Evolutionary conservation across 164 flowering plant genomes (phyloP), one percentile per base, ranked within the genome.

Genomic region (Magnolia sinica): DNA sequence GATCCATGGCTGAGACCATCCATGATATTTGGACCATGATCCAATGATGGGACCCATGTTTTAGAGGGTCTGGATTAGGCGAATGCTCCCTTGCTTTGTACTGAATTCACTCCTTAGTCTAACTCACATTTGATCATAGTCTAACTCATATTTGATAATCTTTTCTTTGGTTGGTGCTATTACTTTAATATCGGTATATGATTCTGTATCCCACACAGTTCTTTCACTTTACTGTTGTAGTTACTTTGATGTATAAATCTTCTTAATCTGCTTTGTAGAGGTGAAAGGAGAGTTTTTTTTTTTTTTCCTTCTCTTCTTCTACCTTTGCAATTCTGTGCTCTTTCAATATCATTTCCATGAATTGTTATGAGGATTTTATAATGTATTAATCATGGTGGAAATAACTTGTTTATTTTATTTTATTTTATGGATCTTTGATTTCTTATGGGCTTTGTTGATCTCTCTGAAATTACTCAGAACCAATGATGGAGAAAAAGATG

Each of bases 401-500:
- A 37, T 37, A 37, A 37, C 45, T 37, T 37, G 45, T 3, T 37
- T 37, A 37, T 37, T 37, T 37, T 37, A 37, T 37, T 37, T 37
- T 37, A 37, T 37, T 37, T 37, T 11, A 16, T 55, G 16, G 61
- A 16, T 55, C 61, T 8, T 55, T 16, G 13, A 11, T 55, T 55
- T 55, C 61, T 55, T 55, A 55, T 55, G 16, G 18, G 61, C 13
- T 11, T 55, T 55, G 61, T 55, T 55, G 61, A 16, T 13, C 18
- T 37, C 4, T 37, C 45, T 37, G 45, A 37, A 37, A 37, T 4
- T 37, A 37, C 45, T 37, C 7, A 37, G 45, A 37, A 37, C 45
- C 31, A 27, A 8, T 29, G 66, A 68, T 70, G 78, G 73, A 63
- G 69, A 69, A 76, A 37, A 7, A 20, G 23, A 59, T 14, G 8